phyloP scores from a whole-genome alignment of 371 early-diverging fungal species.

The Mucor mucedo region DNA sequence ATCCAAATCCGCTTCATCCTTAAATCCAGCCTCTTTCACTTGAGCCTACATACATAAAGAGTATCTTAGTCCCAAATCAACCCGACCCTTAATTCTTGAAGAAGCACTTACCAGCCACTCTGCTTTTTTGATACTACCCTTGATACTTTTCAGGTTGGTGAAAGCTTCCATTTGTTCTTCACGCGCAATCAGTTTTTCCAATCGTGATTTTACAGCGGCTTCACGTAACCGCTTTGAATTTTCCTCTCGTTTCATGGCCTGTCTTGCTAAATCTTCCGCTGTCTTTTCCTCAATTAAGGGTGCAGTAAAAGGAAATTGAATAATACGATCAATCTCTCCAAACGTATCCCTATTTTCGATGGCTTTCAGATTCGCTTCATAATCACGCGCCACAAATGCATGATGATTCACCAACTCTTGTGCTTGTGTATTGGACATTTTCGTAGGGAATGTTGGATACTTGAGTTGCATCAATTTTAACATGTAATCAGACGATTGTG shows the following conservation, averaged over 20 bases:
- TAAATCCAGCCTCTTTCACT: constrained; percentile 69
- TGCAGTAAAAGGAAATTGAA: constrained; percentile 78
- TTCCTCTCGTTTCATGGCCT: constrained; percentile 77
- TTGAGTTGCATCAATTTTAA: constrained; percentile 88
- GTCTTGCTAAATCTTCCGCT: constrained; percentile 74
- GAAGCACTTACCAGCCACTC: constrained; percentile 56
- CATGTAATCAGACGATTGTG: constrained; percentile 78
- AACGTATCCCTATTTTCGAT: constrained; percentile 62
- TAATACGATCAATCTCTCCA: constrained; percentile 61
- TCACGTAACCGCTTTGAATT: constrained; percentile 78
- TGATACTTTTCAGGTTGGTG: constrained; percentile 58
- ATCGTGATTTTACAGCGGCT: constrained; percentile 77
- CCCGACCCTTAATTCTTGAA: neutral
- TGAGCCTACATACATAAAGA: constrained; percentile 41
- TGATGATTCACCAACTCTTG: constrained; percentile 71
- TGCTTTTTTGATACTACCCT: constrained; percentile 51
- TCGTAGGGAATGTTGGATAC: constrained; percentile 87
- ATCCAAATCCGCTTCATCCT: constrained; percentile 77
- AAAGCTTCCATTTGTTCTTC: constrained; percentile 67
- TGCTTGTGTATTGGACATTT: constrained; percentile 77
- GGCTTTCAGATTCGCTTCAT: constrained; percentile 62
- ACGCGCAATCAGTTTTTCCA: constrained; percentile 72
- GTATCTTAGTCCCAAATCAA: neutral
- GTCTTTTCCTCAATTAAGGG: constrained; percentile 77
- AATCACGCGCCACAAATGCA: constrained; percentile 78